Evolutionary conservation across 257 asterid genomes (phyloP).

Genomic region (Solanum dulcamara): DNA sequence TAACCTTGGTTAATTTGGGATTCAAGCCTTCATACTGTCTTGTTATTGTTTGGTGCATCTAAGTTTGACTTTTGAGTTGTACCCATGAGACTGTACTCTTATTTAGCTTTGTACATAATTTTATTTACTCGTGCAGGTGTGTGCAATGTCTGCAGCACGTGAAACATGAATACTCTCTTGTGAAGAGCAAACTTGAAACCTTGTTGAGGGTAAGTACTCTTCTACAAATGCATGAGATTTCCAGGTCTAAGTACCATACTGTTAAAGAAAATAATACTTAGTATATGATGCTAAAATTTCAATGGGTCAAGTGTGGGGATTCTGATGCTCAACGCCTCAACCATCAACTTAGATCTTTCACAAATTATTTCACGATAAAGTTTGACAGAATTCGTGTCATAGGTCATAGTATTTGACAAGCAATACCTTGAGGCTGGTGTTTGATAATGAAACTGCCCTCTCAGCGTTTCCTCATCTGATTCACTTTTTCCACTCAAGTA

Average conservation of each 20-base stretch:
- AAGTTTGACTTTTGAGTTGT: neutral
- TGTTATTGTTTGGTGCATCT: neutral
- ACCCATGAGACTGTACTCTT: neutral
- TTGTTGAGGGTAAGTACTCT: slow-evolving; percentile 14
- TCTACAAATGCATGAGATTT: neutral
- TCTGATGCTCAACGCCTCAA: neutral
- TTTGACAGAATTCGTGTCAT: neutral
- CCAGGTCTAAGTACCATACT: neutral
- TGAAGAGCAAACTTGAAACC: slow-evolving; percentile 24
- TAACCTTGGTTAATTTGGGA: neutral
- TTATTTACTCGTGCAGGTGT: slow-evolving; percentile 12
- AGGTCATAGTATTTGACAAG: neutral
- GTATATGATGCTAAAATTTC: neutral
- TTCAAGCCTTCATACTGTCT: neutral
- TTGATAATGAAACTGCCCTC: neutral
- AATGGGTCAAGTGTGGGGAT: neutral
- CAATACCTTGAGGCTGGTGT: neutral
- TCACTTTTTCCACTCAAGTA: neutral
- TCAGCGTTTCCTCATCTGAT: neutral
- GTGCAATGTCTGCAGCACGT: slow-evolving; percentile 19
- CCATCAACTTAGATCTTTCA: neutral
- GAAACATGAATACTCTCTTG: slow-evolving; percentile 18
- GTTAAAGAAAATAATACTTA: neutral
- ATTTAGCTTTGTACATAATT: neutral
- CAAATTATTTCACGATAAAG: neutral